Evolutionary conservation across 2,329 filamentous ascomycete genomes (phyloP), one percentile per base, ranked within the genome.

Genomic region (Hypoxylon sp.): DNA sequence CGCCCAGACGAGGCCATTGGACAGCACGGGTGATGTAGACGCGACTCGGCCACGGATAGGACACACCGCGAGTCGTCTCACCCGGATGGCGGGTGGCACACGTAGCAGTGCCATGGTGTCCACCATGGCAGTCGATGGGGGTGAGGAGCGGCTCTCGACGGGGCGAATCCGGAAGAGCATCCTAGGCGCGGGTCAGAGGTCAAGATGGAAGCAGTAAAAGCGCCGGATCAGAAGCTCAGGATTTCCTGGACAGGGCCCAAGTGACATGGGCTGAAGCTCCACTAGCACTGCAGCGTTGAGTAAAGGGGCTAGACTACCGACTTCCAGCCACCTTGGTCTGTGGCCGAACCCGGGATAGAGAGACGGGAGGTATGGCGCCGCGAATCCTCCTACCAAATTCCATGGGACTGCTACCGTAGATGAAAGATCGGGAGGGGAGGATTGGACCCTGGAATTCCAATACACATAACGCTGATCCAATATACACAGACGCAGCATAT

Each of bases 341-440:
- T 58, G 35, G 45, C 13, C 38, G 24, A 40, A 50, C 51, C n/a
- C 54, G 50, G 47, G 18, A 42, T 38, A 46, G 48, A 33, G 37
- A 48, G 48, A 57, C 58, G 61, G 61, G 61, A 56, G 38, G 37
- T 62, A 64, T 62, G 55, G 59, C 58, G 51, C 61, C 61, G 58
- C 54, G 31, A 27, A 41, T 51, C 31, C 46, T 56, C 47, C 58
- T 63, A 63, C 55, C 54, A 45, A 51, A 54, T 41, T 51, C 35
- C 48, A 38, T 21, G 37, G 58, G 57, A 33, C 26, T 46, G 23
- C 46, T 56, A n/a, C n/a, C n/a, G n/a, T n/a, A 56, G 40, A 53
- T 56, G 55, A 37, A 53, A 45, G 37, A 47, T 51, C 45, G 37
- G 53, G 31, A 15, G 47, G 50, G 49, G 33, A 51, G 43, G 51